Evolutionary conservation across 148 eudicot species (phyloP), one percentile per base, ranked within the genome.

Genomic region (Oxyria digyna): DNA sequence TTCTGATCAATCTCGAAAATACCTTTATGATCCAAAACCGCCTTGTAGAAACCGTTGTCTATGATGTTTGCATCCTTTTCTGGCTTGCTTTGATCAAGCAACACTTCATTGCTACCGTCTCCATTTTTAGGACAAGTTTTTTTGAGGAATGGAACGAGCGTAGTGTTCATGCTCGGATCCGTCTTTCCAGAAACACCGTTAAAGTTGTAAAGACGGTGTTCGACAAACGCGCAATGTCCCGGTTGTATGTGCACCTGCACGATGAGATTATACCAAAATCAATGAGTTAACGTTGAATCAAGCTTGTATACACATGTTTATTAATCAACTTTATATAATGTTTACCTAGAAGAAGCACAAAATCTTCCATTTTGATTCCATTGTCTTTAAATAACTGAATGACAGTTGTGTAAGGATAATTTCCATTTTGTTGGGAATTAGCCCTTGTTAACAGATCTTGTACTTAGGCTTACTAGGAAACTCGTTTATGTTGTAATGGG

Each of bases 41-140:
- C 86, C 55, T 72, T 76, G 75, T 82, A 82, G 67, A 52, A 90
- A 6, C 80, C 84, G 3, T 82, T 81, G 73, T 87, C 93, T 0
- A 87, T 81, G 33, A 13, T 82, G 82, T 10, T 29, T 27, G 42
- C 81, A 80, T 29, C 73, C 75, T 0, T 59, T 17, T 38, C 65
- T 4, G 8, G 65, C 15, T 14, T 59, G 65, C 65, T 59, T 57
- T 83, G 87, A 48, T 82, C 85, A 3, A 88, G 81, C 69, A 73
- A 70, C 8, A 71, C 84, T 4, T 75, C 20, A 65, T 74, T 84
- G 18, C 1, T 4, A 0, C 65, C 65, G 10, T 27, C 65, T 59
- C 65, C 65, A 31, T 59, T 29, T 5, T 8, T 37, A 27, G 65
- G 65, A 15, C 65, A 59, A 27, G 65, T 26, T 15, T 3, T 59